A percentile compares a stretch with the other conserved stretches of the same genome.
phyloP scores from a whole-genome alignment of 2,329 filamentous ascomycete species.

The Apiospora arundinis region DNA sequence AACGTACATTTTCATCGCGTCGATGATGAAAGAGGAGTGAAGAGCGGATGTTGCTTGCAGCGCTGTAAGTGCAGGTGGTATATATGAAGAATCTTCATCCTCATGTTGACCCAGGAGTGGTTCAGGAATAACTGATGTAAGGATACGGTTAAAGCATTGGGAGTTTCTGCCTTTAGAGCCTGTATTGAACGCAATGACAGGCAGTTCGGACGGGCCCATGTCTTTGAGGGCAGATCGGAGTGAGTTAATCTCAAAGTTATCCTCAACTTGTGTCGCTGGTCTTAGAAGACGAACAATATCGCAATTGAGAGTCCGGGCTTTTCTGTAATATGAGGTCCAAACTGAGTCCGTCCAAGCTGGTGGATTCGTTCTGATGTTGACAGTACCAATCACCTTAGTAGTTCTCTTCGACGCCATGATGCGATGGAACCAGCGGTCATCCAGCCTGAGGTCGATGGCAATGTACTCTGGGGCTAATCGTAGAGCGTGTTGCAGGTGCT shows the following conservation, averaged over 20 bases:
- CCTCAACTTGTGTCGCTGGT: slow-evolving; percentile 60
- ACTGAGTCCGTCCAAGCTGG: slow-evolving; percentile 62
- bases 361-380: slow-evolving; percentile 48
- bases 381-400: slow-evolving; percentile 67
- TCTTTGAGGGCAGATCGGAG: slow-evolving; percentile 58
- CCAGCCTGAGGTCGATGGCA: slow-evolving; percentile 65
- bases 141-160: slow-evolving; percentile 68
- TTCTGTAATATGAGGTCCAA: slow-evolving; percentile 64
- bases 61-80: slow-evolving; percentile 59
- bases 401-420: slow-evolving; percentile 58
- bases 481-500: slow-evolving; percentile 64
- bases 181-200: slow-evolving; percentile 70
- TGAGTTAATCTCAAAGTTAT: slow-evolving; percentile 66
- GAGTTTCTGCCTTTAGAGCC: slow-evolving; percentile 68
- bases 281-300: slow-evolving; percentile 68
- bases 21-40: slow-evolving; percentile 69
- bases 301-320: slow-evolving; percentile 63
- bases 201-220: slow-evolving; percentile 51
- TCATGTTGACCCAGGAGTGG: slow-evolving; percentile 34
- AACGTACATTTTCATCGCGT: slow-evolving; percentile 75
- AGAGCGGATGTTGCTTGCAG: slow-evolving; percentile 69
- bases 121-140: slow-evolving; percentile 65
- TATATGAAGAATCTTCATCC: slow-evolving; percentile 32
- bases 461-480: slow-evolving; percentile 68
- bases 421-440: slow-evolving; percentile 55